Base-by-base conservation (phyloP, 495 filamentous ascomycete species). In the Hypoxylon intermedium region DNA sequence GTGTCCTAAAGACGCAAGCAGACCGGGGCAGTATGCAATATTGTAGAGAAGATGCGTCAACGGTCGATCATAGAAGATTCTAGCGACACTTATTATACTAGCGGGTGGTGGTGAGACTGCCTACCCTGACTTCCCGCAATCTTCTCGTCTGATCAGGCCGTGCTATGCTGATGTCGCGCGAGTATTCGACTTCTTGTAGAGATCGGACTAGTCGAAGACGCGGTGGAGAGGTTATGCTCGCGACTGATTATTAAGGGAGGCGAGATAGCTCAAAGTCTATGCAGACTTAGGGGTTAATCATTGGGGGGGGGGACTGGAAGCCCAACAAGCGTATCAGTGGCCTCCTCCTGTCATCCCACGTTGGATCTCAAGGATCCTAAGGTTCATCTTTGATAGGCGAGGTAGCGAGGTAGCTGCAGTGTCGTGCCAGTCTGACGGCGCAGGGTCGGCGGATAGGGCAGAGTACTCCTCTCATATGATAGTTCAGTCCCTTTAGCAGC, bases 51-150 rank as follows among this genome's bases (percentile, higher is more conserved):
- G 62, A 52, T 60, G 62, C 38, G 56, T 65, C 51, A 58, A 65
- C 41, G n/a, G 62, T 55, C 62, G 62, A 65, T 65, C 62, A 65
- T 49, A 57, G 62, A 65, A 60, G 56, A 56, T 65, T 65, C 62
- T 41, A 65, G 62, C 47, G 41, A 56, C 18, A 46, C 47, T 65
- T 56, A 52, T 56, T 55, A 40, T 46, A n/a, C 34, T 13, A 19
- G 0, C 30, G 33, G 21, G 23, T 54, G 38, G 40, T 51, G 40
- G 47, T 40, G 56, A 65, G 62, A 44, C 31, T 51, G 52, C 24
- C 38, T 30, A n/a, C n/a, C 24, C 24, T 50, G 50, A 47, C 23
- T 44, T 57, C 46, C 45, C 40, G 51, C 38, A 45, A 51, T 24
- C 33, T 37, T 52, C 34, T 19, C 41, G 19, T 37, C 47, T 49